phyloP scores from a whole-genome alignment of 1,284 basidiomycete species.

The Trametes pubescens region DNA sequence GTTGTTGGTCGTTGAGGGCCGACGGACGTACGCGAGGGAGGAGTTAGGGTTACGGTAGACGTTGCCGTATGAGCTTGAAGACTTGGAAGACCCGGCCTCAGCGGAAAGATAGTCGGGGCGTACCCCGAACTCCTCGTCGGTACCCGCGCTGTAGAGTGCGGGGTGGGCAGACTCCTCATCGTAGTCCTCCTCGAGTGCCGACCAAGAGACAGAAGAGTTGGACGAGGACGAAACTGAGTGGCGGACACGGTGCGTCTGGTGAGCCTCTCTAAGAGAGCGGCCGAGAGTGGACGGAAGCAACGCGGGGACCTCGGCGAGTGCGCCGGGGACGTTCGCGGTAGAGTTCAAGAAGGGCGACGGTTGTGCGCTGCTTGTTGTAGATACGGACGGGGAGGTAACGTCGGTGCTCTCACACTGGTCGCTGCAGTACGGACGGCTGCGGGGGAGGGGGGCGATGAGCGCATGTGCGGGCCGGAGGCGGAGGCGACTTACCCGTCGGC shows the following conservation, averaged over 20 bases:
- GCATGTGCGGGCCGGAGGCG: conserved; percentile 28
- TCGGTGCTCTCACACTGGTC: conserved; percentile 73
- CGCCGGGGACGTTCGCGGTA: conserved; percentile 47
- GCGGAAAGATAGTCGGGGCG: conserved; percentile 41
- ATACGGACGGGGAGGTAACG: conserved; percentile 69
- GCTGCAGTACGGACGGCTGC: conserved; percentile 77
- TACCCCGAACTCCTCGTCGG: conserved; percentile 44
- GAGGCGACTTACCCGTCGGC: conserved; percentile 62
- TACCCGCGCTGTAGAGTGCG: conserved; percentile 49
- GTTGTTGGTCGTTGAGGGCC: conserved; percentile 76
- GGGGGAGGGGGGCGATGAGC: conserved; percentile 34
- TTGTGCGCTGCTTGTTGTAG: conserved; percentile 70
- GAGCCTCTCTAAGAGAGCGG: conserved; percentile 29
- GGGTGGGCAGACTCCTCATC: conserved; percentile 51
- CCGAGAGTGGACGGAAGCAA: conserved; percentile 66
- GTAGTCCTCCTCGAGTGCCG: conserved; percentile 64
- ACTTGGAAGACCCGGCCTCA: conserved; percentile 49
- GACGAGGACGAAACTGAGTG: conserved; percentile 64
- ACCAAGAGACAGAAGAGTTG: conserved; percentile 67
- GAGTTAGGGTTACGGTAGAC: conserved; percentile 25
- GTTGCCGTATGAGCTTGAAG: conserved; percentile 46
- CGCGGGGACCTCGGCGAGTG: conserved; percentile 58
- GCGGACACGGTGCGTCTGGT: conserved; percentile 47
- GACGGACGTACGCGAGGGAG: conserved; percentile 67
- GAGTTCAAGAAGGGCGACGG: conserved; percentile 70